Conservation (phyloP, 257 asterid genomes). For the Datura wrightii region DNA sequence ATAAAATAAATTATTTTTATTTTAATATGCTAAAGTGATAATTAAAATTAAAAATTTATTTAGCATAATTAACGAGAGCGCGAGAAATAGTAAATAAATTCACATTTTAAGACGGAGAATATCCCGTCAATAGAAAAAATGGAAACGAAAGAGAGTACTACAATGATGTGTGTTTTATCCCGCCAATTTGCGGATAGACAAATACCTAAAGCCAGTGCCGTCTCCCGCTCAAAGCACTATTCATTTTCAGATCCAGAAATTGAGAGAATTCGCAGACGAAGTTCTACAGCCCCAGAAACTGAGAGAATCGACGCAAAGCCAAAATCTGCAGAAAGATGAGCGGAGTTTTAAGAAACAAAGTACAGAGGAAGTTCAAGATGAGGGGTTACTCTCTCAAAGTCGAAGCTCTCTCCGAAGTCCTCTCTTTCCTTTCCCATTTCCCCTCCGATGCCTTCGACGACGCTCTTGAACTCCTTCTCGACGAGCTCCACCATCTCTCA, state of each 20-base stretch:
- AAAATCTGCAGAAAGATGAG: constrained; percentile 47
- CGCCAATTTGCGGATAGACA: not conserved
- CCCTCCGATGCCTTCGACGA: constrained; percentile 64
- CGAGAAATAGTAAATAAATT: not conserved
- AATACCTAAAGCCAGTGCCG: constrained; percentile 19
- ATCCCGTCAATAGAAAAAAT: not conserved
- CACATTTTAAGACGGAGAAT: not conserved
- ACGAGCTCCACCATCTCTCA: constrained; percentile 66
- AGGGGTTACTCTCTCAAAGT: constrained; percentile 85
- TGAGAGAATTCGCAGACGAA: not conserved
- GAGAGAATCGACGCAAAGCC: not conserved
- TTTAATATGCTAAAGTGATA: no score
- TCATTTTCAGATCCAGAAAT: constrained; percentile 22
- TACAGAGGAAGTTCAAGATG: constrained; percentile 86
- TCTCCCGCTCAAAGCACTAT: constrained; percentile 4
- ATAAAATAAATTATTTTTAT: no score
- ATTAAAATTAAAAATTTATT: no score
- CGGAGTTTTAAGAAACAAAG: constrained; percentile 62
- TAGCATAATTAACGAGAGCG: no score
- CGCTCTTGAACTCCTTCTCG: constrained; percentile 81
- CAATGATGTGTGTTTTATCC: not conserved
- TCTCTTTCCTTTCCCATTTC: constrained; percentile 62
- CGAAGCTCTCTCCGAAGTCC: constrained; percentile 77
- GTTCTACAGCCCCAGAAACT: not conserved
- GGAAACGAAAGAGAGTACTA: not conserved